A percentile compares a stretch with the other conserved stretches of the same genome.
These are phyloP conservation scores for Apiospora rasikravindrae DNA, from an alignment of 2,329 filamentous ascomycete genomes.

Conservation along the genomic window DNA sequence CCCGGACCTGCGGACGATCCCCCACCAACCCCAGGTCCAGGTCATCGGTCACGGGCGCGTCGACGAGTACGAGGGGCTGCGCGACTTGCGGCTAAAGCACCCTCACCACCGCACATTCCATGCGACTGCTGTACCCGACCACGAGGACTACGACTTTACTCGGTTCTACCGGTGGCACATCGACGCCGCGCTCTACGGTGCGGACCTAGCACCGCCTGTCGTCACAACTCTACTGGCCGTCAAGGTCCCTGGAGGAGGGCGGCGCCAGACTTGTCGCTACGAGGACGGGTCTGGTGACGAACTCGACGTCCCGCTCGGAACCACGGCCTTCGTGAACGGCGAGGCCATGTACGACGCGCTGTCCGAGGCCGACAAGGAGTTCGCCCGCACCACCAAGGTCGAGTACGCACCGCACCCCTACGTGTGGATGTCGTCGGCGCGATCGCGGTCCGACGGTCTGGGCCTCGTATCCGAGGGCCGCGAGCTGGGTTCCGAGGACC, in stretches of 20 bases:
- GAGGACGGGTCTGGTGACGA: conserved; percentile 73
- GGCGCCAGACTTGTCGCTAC: conserved; percentile 71
- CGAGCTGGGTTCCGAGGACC: conserved; percentile 63
- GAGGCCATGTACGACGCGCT: conserved; percentile 74
- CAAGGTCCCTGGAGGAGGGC: conserved; percentile 70
- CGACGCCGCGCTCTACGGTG: conserved; percentile 72
- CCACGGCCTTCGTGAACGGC: conserved; percentile 76
- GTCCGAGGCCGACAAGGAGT: conserved; percentile 68
- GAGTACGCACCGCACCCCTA: conserved; percentile 83
- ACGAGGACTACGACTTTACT: conserved; percentile 55
- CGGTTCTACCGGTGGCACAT: conserved; percentile 82
- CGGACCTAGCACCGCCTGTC: conserved; percentile 71
- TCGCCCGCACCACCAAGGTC: conserved; percentile 68
- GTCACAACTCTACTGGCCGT: conserved; percentile 77
- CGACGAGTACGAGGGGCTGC: conserved; percentile 71
- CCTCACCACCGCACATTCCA: conserved; percentile 83
- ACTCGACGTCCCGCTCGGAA: conserved; percentile 72
- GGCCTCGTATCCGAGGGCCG: conserved; percentile 71
- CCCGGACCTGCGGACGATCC: conserved; percentile 80
- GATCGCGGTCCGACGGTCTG: conserved; percentile 70
- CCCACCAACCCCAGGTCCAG: conserved; percentile 80
- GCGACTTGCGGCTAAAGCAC: conserved; percentile 71
- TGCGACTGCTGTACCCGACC: conserved; percentile 62
- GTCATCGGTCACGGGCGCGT: conserved; percentile 80
- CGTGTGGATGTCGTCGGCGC: conserved; percentile 78